Evolutionary conservation across 1,284 basidiomycete genomes (phyloP).

Genomic region (Leucoagaricus sp.): DNA sequence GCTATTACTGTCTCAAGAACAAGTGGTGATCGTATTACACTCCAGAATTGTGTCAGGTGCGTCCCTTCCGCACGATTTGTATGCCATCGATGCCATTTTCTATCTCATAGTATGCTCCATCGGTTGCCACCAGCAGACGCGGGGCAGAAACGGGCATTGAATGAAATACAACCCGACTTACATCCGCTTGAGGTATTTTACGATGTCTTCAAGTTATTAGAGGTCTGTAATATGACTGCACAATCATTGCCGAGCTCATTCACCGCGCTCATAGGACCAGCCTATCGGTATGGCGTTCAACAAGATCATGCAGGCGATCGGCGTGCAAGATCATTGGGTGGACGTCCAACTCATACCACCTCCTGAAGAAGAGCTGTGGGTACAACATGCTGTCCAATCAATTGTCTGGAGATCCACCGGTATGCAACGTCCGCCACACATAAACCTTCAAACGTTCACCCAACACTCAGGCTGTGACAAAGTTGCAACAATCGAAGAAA

Average conservation of each 20-base stretch:
- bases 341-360: conserved; percentile 53
- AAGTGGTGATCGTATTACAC: conserved; percentile 65
- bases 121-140: conserved; percentile 57
- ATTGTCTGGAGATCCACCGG: conserved; percentile 71
- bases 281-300: conserved; percentile 69
- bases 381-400: conserved; percentile 71
- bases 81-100: conserved; percentile 13
- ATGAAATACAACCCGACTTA: conserved; percentile 75
- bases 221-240: conserved; percentile 20
- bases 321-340: conserved; percentile 69
- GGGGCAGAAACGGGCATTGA: conserved; percentile 52
- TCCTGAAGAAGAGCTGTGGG: conserved; percentile 63
- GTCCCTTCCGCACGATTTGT: conserved; percentile 9
- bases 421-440: conserved; percentile 27
- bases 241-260: background rate
- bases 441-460: background rate
- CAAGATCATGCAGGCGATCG: conserved; percentile 66
- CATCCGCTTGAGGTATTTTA: conserved; percentile 75
- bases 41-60: conserved; percentile 80
- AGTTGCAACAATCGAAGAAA: conserved; percentile 66
- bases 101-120: conserved; percentile 56
- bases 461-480: conserved; percentile 58
- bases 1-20: conserved; percentile 74
- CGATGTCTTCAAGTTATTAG: conserved; percentile 67
- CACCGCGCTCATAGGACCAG: conserved; percentile 57